Percentiles rank a stretch among this genome's conserved stretches.
Evolutionary conservation across 805 yeast species (phyloP).

Genomic region (Candida patagonica): DNA sequence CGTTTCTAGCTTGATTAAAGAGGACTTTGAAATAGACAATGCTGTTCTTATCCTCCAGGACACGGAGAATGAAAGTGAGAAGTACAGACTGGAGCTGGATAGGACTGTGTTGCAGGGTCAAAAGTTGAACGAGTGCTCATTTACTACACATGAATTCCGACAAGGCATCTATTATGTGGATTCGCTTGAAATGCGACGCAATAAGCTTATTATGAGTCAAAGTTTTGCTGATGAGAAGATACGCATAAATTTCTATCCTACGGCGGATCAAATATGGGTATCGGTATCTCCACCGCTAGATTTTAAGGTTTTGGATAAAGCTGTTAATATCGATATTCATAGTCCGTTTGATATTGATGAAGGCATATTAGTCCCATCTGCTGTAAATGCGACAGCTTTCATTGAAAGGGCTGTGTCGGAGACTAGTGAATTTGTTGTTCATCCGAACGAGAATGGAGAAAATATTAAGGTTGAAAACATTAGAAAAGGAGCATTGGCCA

Average conservation of each 20-base stretch:
- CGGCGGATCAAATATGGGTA: conserved; percentile 19
- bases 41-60: conserved; percentile 6
- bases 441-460: not conserved
- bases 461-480: conserved; percentile 1
- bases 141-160: conserved; percentile 19
- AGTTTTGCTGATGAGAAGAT: conserved; percentile 8
- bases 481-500: not conserved
- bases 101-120: not conserved
- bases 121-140: not conserved
- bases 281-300: conserved; percentile 12
- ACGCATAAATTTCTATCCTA: conserved; percentile 16
- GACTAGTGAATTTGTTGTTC: not conserved
- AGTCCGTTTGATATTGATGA: conserved; percentile 2
- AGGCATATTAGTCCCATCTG: too few relatives aligned
- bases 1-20: conserved; percentile 4
- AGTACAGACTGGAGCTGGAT: not conserved
- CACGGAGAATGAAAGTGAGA: not conserved
- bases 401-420: conserved; percentile 3
- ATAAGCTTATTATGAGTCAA: conserved; percentile 23
- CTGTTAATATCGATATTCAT: conserved; percentile 11
- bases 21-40: conserved; percentile 6
- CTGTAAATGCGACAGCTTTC: conserved; percentile 4
- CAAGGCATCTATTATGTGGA: conserved; percentile 30
- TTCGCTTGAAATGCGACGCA: conserved; percentile 21
- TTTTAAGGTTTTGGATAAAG: conserved; percentile 14